phyloP scores from a whole-genome alignment of 2,329 filamentous ascomycete species.

The Metarhizium robertsii region DNA sequence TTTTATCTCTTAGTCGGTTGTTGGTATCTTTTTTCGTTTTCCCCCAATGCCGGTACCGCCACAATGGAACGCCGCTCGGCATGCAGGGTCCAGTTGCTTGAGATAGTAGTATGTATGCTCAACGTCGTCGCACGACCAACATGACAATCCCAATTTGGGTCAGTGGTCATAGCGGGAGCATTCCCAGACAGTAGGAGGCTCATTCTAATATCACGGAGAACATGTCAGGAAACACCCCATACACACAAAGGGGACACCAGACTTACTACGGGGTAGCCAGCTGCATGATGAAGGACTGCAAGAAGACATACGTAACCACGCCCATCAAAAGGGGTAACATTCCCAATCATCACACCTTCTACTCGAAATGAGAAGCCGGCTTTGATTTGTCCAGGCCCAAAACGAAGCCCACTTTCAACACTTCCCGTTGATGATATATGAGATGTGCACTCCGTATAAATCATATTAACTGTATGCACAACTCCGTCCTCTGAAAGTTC shows the following conservation, averaged over 20 bases:
- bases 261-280: not conserved
- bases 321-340: not conserved
- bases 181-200: not conserved
- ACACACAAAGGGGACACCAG: slow-evolving; percentile 3
- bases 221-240: not conserved
- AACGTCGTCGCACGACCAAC: not conserved
- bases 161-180: not conserved
- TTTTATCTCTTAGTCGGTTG: not conserved
- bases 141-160: not conserved
- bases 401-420: not conserved
- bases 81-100: not conserved
- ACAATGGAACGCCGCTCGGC: not conserved
- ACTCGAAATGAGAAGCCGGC: not conserved
- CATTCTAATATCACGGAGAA: not conserved
- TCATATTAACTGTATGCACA: not conserved
- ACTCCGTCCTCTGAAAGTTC: not conserved
- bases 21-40: not conserved
- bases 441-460: not conserved
- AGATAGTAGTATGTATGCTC: not conserved
- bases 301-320: not conserved
- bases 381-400: not conserved
- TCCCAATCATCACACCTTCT: not conserved
- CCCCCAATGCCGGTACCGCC: not conserved
- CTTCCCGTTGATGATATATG: not conserved
- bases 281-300: not conserved